Base-by-base conservation (phyloP, 2,329 filamentous ascomycete species). In the Fusarium musae region DNA sequence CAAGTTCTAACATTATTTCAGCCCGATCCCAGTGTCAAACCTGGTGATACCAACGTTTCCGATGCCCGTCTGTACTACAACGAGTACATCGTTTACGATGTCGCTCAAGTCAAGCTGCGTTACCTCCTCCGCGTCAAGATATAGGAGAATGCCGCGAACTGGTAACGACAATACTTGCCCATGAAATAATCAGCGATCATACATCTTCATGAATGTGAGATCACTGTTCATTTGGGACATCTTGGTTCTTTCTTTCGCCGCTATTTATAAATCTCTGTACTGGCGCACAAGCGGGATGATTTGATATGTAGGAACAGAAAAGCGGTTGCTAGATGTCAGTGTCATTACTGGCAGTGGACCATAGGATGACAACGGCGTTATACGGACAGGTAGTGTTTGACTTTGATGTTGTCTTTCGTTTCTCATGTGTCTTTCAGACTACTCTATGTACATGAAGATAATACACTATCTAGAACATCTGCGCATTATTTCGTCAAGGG, bases 11-110 rank as follows among this genome's bases (percentile, higher is more conserved):
- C 30, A 39, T 23, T 60, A 26, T 30, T 30, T 47, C 17, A 88
- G 87, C 89, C 89, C 47, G 88, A 91, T 74, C 81, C 82, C 1
- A 79, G 78, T 5, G 78, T 83, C 5, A 78, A 72, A 12, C 88
- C 89, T 1, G 86, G 86, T 1, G 60, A 80, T 2, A 92, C 89
- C 1, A 81, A 84, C 1, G 79, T 89, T 1, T 37, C 71, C 0
- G 77, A 81, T 16, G 85, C 88, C 1, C 82, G 79, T 34, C 83
- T 94, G 28, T 79, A 83, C 56, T 94, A 94, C 83, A 94, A 94
- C 78, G 92, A 94, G 83, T 94, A 91, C 80, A 93, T 94, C 69
- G 87, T 86, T 58, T 94, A 94, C 76, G 87, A 94, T 72, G 83
- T 93, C 6, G 85, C 90, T 1, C 92, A 94, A 79, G 87, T 94